phyloP scores from a whole-genome alignment of 257 asterid genomes.

The Solanum pimpinellifolium region DNA sequence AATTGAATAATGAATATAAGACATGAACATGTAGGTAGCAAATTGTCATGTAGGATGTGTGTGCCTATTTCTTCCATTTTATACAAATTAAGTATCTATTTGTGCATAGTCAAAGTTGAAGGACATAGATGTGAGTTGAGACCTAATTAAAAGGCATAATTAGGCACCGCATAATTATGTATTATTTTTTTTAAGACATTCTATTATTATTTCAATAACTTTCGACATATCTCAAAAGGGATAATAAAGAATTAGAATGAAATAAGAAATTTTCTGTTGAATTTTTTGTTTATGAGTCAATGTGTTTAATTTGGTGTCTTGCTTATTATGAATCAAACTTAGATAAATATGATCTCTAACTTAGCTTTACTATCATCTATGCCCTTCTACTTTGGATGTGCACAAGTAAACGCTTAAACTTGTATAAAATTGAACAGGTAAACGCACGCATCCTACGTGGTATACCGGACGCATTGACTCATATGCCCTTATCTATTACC shows the following conservation, averaged over 20 bases:
- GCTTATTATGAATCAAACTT: neutral
- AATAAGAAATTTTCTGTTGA: neutral
- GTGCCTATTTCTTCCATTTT: too few species aligned
- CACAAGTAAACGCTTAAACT: neutral
- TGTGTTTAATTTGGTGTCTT: neutral
- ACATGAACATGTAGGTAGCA: neutral
- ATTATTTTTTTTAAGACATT: neutral
- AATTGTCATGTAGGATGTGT: too few species aligned
- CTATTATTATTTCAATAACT: too few species aligned
- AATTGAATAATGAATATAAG: neutral
- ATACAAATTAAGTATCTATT: too few species aligned
- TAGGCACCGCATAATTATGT: neutral
- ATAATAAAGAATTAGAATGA: neutral
- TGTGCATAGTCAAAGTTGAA: neutral
- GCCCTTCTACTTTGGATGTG: fast-evolving
- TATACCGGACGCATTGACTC: neutral
- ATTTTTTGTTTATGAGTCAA: neutral
- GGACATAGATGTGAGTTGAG: neutral
- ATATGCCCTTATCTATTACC: neutral
- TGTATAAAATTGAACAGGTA: too few species aligned
- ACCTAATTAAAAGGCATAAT: too few species aligned
- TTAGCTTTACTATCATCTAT: neutral
- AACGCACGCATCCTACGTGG: too few species aligned
- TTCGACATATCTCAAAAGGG: neutral
- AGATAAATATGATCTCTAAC: neutral